These are phyloP conservation scores for Neofusicoccum sp. DNA, from an alignment of 2,329 filamentous ascomycete species.

Conservation along the genomic window DNA sequence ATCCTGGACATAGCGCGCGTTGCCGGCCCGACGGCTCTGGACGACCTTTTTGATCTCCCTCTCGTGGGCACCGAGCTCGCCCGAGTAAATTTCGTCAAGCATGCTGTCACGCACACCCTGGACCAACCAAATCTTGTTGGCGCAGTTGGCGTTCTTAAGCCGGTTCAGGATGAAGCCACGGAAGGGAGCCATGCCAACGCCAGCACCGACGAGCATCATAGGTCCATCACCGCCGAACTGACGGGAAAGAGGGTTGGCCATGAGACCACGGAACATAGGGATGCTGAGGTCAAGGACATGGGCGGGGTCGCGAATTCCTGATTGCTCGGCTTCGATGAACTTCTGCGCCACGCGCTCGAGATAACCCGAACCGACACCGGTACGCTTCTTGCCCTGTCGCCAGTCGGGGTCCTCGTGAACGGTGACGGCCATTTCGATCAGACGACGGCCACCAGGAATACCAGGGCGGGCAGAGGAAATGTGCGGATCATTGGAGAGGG, in stretches of 20 bases:
- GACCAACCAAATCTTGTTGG: slow-evolving; percentile 97
- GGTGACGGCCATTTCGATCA: slow-evolving; percentile 96
- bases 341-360: slow-evolving; percentile 81
- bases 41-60: slow-evolving; percentile 54
- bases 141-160: slow-evolving; percentile 91
- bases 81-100: slow-evolving; percentile 93
- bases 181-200: slow-evolving; percentile 96
- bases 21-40: slow-evolving; percentile 58
- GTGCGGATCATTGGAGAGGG: slow-evolving; percentile 92
- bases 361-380: slow-evolving; percentile 89
- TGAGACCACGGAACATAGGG: slow-evolving; percentile 97
- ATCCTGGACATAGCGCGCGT: slow-evolving; percentile 93
- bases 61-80: slow-evolving; percentile 94
- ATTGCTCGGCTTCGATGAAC: slow-evolving; percentile 68
- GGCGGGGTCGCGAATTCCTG: slow-evolving; percentile 48
- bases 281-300: slow-evolving; percentile 66
- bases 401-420: slow-evolving; percentile 87
- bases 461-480: slow-evolving; percentile 71
- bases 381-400: slow-evolving; percentile 66
- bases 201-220: slow-evolving; percentile 96
- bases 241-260: slow-evolving; percentile 92
- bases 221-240: slow-evolving; percentile 93
- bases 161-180: slow-evolving; percentile 94
- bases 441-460: slow-evolving; percentile 67
- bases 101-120: slow-evolving; percentile 93